These are phyloP conservation scores for Xylariaceae sp. DNA, from an alignment of 2,329 filamentous ascomycete genomes.

Conservation along the genomic window DNA sequence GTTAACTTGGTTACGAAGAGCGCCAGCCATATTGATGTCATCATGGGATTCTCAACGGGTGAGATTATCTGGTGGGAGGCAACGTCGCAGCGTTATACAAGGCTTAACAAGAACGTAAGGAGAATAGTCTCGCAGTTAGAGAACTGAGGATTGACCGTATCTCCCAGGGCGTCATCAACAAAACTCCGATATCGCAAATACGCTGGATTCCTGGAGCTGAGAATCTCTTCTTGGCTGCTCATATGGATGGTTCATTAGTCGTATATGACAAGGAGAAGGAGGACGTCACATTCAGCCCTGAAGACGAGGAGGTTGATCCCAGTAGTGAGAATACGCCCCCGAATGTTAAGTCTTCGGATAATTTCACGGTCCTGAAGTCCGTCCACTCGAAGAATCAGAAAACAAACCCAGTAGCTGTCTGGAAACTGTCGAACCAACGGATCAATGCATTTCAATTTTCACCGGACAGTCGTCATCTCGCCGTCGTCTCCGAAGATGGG, in stretches of 20 bases:
- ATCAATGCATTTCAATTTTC: conserved; percentile 92
- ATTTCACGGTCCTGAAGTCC: conserved; percentile 76
- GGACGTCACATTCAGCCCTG: conserved; percentile 40
- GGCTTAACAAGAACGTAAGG: conserved; percentile 90
- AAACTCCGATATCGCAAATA: conserved; percentile 78
- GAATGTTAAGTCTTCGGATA: conserved; percentile 38
- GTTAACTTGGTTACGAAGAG: conserved; percentile 80
- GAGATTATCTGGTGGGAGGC: conserved; percentile 99
- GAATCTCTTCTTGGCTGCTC: conserved; percentile 83
- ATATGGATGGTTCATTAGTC: conserved; percentile 84
- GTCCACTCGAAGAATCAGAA: conserved; percentile 93
- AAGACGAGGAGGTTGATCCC: conserved; percentile 12
- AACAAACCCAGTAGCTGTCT: conserved; percentile 82
- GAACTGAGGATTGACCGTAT: conserved; percentile 3
- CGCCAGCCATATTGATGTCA: conserved; percentile 74
- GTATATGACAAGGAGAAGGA: conserved; percentile 95
- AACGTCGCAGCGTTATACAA: conserved; percentile 89
- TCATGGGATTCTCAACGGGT: conserved; percentile 93
- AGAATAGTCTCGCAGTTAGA: not conserved
- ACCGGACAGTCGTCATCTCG: conserved; percentile 78
- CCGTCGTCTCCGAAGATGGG: conserved; percentile 87
- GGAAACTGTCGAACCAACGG: conserved; percentile 86
- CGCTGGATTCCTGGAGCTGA: conserved; percentile 93
- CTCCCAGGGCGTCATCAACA: conserved; percentile 75
- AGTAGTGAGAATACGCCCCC: conserved; percentile 33